Evolutionary conservation across 75 land plant species (phyloP).

Genomic region (Chamaecyparis obtusa): DNA sequence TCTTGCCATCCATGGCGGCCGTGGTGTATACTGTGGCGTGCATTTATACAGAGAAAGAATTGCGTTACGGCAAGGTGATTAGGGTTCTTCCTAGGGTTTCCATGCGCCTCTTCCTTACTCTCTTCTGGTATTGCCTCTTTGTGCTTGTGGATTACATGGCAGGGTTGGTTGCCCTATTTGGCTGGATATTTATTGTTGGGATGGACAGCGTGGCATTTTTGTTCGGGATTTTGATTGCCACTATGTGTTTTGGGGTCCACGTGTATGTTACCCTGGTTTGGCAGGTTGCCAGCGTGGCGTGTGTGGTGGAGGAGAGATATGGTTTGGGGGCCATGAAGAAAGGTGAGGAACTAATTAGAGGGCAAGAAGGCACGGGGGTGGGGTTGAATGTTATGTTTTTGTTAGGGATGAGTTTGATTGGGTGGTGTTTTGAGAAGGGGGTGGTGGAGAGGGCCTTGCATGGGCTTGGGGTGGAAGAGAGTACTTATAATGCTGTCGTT

Average conservation of each 20-base stretch:
- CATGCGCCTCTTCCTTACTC: slow-evolving; percentile 37
- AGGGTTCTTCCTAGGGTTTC: slow-evolving; percentile 38
- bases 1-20: slow-evolving; percentile 24
- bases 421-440: background rate
- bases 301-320: slow-evolving; percentile 70
- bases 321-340: slow-evolving; percentile 69
- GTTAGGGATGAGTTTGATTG: background rate
- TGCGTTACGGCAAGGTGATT: slow-evolving; percentile 23
- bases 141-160: slow-evolving; percentile 19
- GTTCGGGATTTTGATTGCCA: background rate
- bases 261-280: slow-evolving; percentile 59
- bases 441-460: slow-evolving; percentile 28
- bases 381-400: slow-evolving; percentile 34
- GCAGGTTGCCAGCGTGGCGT: slow-evolving; percentile 76
- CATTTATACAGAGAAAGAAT: slow-evolving; percentile 14
- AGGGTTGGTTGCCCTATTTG: slow-evolving; percentile 17
- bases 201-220: background rate
- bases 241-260: slow-evolving; percentile 27
- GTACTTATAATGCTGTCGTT: slow-evolving; percentile 42
- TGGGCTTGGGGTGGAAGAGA: slow-evolving; percentile 9
- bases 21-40: slow-evolving; percentile 46
- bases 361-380: slow-evolving; percentile 31
- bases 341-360: slow-evolving; percentile 52
- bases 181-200: background rate
- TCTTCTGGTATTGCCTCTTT: slow-evolving; percentile 33